Percentiles rank a stretch among this genome's conserved stretches.
Evolutionary conservation across 116 monocot species (phyloP).

Genomic region (Posidonia oceanica): DNA sequence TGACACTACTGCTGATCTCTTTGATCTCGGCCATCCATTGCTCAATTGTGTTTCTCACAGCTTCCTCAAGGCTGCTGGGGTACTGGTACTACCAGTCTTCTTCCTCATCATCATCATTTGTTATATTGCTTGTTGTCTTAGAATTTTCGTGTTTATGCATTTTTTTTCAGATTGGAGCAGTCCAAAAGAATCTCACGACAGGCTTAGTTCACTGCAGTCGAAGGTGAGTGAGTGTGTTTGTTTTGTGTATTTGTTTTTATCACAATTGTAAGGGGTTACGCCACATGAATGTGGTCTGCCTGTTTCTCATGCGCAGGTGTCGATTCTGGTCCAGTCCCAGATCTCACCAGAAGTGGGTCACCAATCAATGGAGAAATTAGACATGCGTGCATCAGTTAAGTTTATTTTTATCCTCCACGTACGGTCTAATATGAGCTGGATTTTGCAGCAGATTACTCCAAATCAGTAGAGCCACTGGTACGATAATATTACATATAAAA

Average conservation of each 20-base stretch:
- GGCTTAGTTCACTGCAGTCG: slow-evolving; percentile 54
- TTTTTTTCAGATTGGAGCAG: slow-evolving; percentile 45
- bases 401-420: not conserved
- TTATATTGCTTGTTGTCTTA: not conserved
- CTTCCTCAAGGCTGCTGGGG: slow-evolving; percentile 90
- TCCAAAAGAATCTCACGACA: slow-evolving; percentile 65
- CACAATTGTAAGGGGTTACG: too few relatives aligned
- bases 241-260: too few relatives aligned
- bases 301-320: slow-evolving; percentile 8
- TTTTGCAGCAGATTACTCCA: slow-evolving; percentile 43
- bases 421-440: not conserved
- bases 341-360: slow-evolving; percentile 2
- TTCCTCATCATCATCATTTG: not conserved
- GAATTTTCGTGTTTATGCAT: not conserved
- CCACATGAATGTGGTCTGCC: too few relatives aligned
- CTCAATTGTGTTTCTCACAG: slow-evolving; percentile 56
- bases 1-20: slow-evolving; percentile 37
- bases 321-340: slow-evolving; percentile 12
- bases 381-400: not conserved
- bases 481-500: too few relatives aligned
- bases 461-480: slow-evolving; percentile 41
- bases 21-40: slow-evolving; percentile 86
- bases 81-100: slow-evolving; percentile 7
- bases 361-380: not conserved
- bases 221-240: slow-evolving; percentile 8